Base-by-base conservation (phyloP, 2,329 filamentous ascomycete species). In the Corinectria fuckeliana region DNA sequence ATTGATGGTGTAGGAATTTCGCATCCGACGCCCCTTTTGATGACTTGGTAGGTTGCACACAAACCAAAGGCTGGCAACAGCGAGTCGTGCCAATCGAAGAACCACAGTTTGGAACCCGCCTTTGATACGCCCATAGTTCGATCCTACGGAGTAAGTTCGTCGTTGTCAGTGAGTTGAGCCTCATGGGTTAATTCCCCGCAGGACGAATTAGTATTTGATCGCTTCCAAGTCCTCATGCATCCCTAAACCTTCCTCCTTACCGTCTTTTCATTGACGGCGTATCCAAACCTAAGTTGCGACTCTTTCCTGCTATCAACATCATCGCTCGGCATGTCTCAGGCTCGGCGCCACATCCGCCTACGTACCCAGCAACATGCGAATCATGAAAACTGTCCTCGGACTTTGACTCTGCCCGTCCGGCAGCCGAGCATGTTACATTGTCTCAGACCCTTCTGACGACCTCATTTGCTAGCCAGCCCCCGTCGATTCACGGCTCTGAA, bases 391-490 rank as follows among this genome's bases (percentile, higher is more conserved):
- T 56, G 18, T n/a, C 38, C 49, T 28, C 38, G 45, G 50, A 30
- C 28, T 52, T 38, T 51, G 50, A 54, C 47, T 42, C 44, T 36
- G 36, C 52, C n/a, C 48, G 28, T 25, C 41, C 42, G 49, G 45
- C 44, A 44, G 21, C 41, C 56, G 50, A 55, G 39, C 36, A 58
- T 42, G 58, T 60, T 59, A 41, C 58, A 53, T 58, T 61, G 66
- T 68, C 64, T 64, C 30, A 66, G 61, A 68, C 62, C 32, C 65
- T 58, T 50, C 26, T 49, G 65, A 64, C 51, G 62, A 64, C 58
- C 60, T 67, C 52, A 66, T 50, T 63, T 60, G 53, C 56, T 50
- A 61, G 50, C 56, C 47, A 58, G 44, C 63, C 56, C n/a, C 32
- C 53, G 61, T 64, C 51, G 48, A 61, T 60, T 60, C 56, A 56